Evolutionary conservation across 2,329 filamentous ascomycete species (phyloP), one percentile per base, ranked within the genome.

Genomic region (Cordyceps fumosorosea): DNA sequence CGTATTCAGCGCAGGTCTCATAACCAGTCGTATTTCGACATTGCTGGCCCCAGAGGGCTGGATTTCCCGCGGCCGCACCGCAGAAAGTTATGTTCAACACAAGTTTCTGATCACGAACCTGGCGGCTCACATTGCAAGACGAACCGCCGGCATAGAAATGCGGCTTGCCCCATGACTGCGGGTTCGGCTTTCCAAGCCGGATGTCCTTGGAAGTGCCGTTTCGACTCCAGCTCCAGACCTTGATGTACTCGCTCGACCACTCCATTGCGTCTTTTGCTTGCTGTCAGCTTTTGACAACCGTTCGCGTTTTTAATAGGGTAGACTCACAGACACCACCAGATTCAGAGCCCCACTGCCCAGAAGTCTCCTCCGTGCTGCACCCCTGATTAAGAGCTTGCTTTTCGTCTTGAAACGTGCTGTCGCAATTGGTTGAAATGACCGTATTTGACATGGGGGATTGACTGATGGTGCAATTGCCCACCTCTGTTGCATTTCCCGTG

Each of bases 31-130:
- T 1, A 11, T 40, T 40, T 37, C 20, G 55, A 16, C 55, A 57
- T 8, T 57, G 42, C 32, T 48, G 42, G 40, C 24, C 29, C 59
- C 59, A 62, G 11, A 56, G 24, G 1, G 6, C 10, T 2, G 57
- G 32, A 2, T 26, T 26, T 14, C 72, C 86, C 1, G 88, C 87
- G 77, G 87, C 89, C 67, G 86, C 83, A 20, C 89, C 90, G 71
- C 90, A 93, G 72, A 93, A 88, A 34, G 86, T 73, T 51, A 89
- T 90, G 77, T 91, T 85, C 67, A 92, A 82, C 60, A 91, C 84
- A 64, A 96, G 83, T 67, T 86, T 83, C 78, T 93, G 83, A 69
- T 86, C 77, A 64, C 76, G 77, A 73, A 95, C 89, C 68, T 83
- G 80, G 2, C 72, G 72, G 65, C 84, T 76, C 66, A 91, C 84